Base-by-base conservation (phyloP, 2,329 filamentous ascomycete species). In the Calonectria crousiana region DNA sequence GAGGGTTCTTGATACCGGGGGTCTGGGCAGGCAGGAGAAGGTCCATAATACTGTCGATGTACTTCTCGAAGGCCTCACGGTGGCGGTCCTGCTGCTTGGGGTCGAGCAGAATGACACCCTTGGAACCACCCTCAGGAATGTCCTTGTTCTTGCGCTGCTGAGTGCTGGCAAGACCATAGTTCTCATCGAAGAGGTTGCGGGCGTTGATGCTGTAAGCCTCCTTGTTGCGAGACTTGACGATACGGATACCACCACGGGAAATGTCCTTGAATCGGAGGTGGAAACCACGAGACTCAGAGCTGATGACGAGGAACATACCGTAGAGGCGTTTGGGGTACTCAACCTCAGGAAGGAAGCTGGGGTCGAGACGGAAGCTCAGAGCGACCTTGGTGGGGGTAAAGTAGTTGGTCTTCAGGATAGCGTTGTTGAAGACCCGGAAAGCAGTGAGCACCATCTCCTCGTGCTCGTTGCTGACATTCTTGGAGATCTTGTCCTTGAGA, bases 81-180 rank as follows among this genome's bases (percentile, higher is more conserved):
- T 94, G 94, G 87, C 96, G 97, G 85, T 98, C 95, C 86, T 99
- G 97, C 86, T 98, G 95, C 84, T 96, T 93, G 76, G 95, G 92
- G 84, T 99, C 96, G 51, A 99, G 92, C 60, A 99, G 90, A 74
- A 99, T 96, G 72, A 99, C 97, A 87, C 97, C 97, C 89, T 99
- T 99, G 81, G 96, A 98, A 70, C 97, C 97, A 77, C 97, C 97
- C 87, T 99, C 97, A 3, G 97, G 97, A 67, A 99, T 99, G 82
- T 99, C 97, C 89, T 99, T 99, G 90, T 99, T 99, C 91, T 99
- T 99, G 83, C 97, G 95, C 87, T 99, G 97, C 86, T 99, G 97
- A 0, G 97, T 99, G 86, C 97, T 98, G 78, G 97, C 96, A 75
- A 99, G 91, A 77, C 97, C 97, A 87, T 99, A 99, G 87, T 99